Base-by-base conservation (phyloP, 2,329 filamentous ascomycete species). In the Fusarium pseudonygamai region DNA sequence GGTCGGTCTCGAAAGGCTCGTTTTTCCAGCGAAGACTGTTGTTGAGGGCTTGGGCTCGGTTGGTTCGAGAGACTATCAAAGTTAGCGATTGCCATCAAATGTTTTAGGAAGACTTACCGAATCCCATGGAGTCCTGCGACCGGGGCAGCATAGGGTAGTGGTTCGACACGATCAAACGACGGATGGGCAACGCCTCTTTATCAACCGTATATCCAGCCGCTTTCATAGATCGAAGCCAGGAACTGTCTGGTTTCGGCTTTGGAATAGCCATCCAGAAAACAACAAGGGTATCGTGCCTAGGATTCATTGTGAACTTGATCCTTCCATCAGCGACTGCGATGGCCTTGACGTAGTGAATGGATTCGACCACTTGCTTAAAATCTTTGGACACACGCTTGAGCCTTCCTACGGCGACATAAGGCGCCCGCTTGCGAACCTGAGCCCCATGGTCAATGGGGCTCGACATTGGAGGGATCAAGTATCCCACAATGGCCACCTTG, bases 201-300 rank as follows among this genome's bases (percentile, higher is more conserved):
- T 53, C 49, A 9, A 53, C 18, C 7, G 16, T 10, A 7, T 26
- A 34, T 5, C 7, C 3, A 1, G 49, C 49, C 5, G 14, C 32
- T 20, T 53, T 28, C 14, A 30, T 55, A 20, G 24, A 39, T n/a
- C 16, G 12, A 26, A 28, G 18, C 52, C 52, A 55, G 7, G 36
- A 40, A 16, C 13, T 39, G 2, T 30, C 6, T 1, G 24, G 34
- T 6, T 7, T 16, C 0, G 36, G 24, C 6, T 10, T 39, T 7
- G 52, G 52, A 1, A 55, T 28, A 0, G 11, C 34, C 52, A 55
- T 55, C 24, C 36, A n/a, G 8, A 55, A 55, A 3, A 55, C 34
- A 3, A 55, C 52, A 7, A 55, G 36, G 3, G 7, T 11, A 28
- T 55, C 52, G 10, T 20, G 24, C 0, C 10, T 55, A 2, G 52